Evolutionary conservation across 225 moss, liverwort and hornwort genomes (phyloP).

Genomic region (Pseudisothecium myosuroides): DNA sequence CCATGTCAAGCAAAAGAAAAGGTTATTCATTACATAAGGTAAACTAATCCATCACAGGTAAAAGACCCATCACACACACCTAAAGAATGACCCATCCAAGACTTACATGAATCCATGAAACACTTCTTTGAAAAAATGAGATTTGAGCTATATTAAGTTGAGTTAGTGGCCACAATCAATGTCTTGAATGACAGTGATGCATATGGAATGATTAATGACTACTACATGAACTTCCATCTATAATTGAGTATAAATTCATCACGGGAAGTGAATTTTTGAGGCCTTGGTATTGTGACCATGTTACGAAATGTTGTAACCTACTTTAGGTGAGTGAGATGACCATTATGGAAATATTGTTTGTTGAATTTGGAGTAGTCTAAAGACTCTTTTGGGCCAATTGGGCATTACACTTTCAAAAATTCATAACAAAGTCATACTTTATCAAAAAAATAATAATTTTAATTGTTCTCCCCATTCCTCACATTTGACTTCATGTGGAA

Average conservation of each 20-base stretch:
- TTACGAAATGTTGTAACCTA: too few relatives aligned
- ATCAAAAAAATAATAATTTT: background rate
- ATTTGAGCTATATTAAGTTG: background rate
- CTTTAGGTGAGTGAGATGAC: background rate
- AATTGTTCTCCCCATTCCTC: background rate
- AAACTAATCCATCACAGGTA: background rate
- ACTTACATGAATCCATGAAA: background rate
- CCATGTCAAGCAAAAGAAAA: background rate
- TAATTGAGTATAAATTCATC: background rate
- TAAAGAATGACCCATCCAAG: background rate
- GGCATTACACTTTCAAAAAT: background rate
- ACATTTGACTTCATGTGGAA: background rate
- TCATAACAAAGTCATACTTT: background rate
- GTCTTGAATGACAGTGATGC: too few relatives aligned
- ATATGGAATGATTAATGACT: background rate
- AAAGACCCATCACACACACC: too few relatives aligned
- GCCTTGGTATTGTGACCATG: background rate
- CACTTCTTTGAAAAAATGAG: background rate
- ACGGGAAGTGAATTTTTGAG: accelerated
- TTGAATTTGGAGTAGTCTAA: background rate
- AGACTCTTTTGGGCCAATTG: background rate
- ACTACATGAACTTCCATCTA: background rate
- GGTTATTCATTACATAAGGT: accelerated
- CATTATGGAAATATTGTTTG: background rate
- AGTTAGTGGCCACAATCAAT: background rate